Evolutionary conservation across 352 stramenopile genomes (phyloP), one percentile per base, ranked within the genome.

Genomic region (Phytophthora tubulina): DNA sequence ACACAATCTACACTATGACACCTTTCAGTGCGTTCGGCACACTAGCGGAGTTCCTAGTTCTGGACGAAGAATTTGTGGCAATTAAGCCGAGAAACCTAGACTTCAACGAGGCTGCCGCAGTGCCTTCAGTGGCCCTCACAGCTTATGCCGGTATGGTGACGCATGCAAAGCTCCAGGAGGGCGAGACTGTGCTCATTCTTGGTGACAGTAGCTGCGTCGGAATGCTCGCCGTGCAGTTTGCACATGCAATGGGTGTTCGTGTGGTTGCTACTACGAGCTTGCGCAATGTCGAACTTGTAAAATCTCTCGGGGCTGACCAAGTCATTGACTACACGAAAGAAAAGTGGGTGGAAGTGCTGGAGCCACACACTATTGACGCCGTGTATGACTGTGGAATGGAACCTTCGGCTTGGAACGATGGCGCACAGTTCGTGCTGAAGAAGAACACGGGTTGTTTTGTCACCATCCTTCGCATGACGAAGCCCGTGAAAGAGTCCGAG

Each of bases 301-400:
- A 73, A 46, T 79, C 68, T 21, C 48, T 81, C 3, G 81, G 78
- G 8, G 73, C 63, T 8, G 75, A 87, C 46, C 71, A 86, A 39
- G 67, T 92, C 42, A 78, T 94, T n/a, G 82, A 91, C 49, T 94
- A 92, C 69, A 87, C 77, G 1, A 76, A 84, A 51, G 63, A 76
- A 11, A 76, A 71, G 31, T 73, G 68, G 73, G 17, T 35, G 49
- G 44, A 77, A 15, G 63, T 72, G 72, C 32, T 79, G 70, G 46
- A 78, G 50, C 58, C 51, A 11, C 65, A 78, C 32, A 76, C 70
- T 6, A 30, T 78, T n/a, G 74, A 81, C 17, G 49, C 70, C 14
- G 53, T 78, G n/a, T 78, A 78, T 49, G 68, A 78, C 58, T 81
- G 65, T 33, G 69, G 65, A 15, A 44, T 75, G 6, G 72, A 79